Evolutionary conservation across 1,139 yeast genomes (phyloP).

Genomic region (Arxiozyma bovina): DNA sequence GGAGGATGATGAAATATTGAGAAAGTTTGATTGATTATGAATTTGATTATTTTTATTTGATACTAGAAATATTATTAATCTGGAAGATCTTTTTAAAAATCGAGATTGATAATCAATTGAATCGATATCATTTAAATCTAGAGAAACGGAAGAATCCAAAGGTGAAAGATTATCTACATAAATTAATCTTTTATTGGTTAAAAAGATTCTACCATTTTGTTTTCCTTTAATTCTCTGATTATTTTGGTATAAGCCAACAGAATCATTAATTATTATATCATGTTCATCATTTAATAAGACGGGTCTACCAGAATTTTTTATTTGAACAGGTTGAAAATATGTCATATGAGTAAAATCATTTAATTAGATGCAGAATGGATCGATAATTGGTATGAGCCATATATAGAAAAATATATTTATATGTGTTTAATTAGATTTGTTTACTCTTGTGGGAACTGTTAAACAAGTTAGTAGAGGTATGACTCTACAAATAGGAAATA

Average conservation of each 20-base stretch:
- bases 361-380: background rate
- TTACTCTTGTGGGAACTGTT: too few species aligned
- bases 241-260: conserved; percentile 65
- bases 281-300: conserved; percentile 37
- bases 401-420: too few species aligned
- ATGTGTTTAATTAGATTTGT: too few species aligned
- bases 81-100: conserved; percentile 73
- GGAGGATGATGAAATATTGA: conserved; percentile 49
- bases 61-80: conserved; percentile 41
- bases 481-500: too few species aligned
- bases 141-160: conserved; percentile 38
- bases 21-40: conserved; percentile 37
- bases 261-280: conserved; percentile 42
- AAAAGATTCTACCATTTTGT: too few species aligned
- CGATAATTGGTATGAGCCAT: background rate
- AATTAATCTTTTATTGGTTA: too few species aligned
- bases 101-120: conserved; percentile 45
- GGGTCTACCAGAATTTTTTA: conserved; percentile 42
- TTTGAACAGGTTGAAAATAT: conserved; percentile 38
- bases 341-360: conserved; percentile 14
- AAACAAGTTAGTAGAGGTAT: too few species aligned
- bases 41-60: conserved; percentile 6
- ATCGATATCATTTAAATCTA: conserved; percentile 43
- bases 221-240: conserved; percentile 39
- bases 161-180: conserved; percentile 45